A percentile compares a stretch with the other conserved stretches of the same genome.
These are phyloP conservation scores for Notholithocarpus densiflorus DNA, from an alignment of 306 rosid species.

Conservation along the genomic window DNA sequence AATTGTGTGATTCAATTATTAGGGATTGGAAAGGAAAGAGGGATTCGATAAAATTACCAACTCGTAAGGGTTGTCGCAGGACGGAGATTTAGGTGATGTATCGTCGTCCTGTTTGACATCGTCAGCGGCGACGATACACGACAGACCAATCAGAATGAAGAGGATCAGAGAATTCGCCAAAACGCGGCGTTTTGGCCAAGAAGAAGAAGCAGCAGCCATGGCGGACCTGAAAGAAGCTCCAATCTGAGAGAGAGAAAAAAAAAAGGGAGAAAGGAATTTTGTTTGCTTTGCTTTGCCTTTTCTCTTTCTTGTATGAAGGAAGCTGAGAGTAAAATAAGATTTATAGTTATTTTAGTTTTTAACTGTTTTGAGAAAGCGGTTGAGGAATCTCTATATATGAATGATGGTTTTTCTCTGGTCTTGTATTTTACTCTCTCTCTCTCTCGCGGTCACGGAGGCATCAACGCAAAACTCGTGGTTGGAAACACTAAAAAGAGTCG, in stretches of 20 bases:
- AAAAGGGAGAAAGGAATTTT: not conserved
- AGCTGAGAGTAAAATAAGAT: too few species aligned
- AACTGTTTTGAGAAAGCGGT: too few species aligned
- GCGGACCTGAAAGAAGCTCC: slow-evolving; percentile 11
- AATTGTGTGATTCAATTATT: too few species aligned
- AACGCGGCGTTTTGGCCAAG: not conserved
- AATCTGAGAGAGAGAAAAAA: not conserved
- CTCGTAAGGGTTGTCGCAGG: slow-evolving; percentile 66
- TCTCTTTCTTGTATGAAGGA: too few species aligned
- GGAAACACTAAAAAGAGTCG: too few species aligned
- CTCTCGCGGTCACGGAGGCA: too few species aligned
- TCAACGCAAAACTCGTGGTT: too few species aligned
- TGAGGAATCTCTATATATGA: too few species aligned
- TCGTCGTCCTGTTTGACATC: slow-evolving; percentile 52
- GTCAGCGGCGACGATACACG: slow-evolving; percentile 18
- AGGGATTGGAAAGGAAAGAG: not conserved
- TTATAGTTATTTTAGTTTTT: too few species aligned
- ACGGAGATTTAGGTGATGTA: slow-evolving; percentile 33
- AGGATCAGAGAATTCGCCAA: slow-evolving; percentile 18
- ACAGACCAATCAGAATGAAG: slow-evolving; percentile 28
- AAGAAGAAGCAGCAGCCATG: slow-evolving; percentile 32
- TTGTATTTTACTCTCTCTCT: too few species aligned
- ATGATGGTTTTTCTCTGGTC: too few species aligned
- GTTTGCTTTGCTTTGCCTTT: not conserved
- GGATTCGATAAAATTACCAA: slow-evolving; percentile 44